A percentile compares a stretch with the other conserved stretches of the same genome.
phyloP scores from a whole-genome alignment of 140 eudicot species.

The Oenanthe javanica region DNA sequence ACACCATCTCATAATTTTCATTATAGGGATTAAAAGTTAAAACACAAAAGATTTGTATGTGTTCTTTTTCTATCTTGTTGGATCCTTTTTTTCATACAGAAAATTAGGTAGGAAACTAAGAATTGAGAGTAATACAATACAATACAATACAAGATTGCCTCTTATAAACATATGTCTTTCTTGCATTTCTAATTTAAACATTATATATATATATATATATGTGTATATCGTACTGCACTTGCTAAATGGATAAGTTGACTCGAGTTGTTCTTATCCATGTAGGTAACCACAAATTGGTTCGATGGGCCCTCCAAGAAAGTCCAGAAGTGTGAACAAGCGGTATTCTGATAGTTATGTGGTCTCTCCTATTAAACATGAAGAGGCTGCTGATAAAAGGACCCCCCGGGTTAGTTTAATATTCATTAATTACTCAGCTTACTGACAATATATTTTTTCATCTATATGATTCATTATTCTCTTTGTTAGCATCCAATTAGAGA shows the following conservation, averaged over 20 bases:
- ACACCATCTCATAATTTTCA: background rate
- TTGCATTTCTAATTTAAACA: background rate
- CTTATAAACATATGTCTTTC: background rate
- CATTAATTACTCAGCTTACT: background rate
- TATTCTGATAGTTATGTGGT: slow-evolving; percentile 43
- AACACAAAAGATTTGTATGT: too few relatives aligned
- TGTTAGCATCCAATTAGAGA: background rate
- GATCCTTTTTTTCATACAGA: background rate
- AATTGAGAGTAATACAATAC: background rate
- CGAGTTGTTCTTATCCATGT: slow-evolving; percentile 5
- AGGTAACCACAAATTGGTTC: slow-evolving; percentile 20
- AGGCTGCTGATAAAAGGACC: slow-evolving; percentile 39
- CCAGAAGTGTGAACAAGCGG: slow-evolving; percentile 71
- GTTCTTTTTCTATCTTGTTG: background rate
- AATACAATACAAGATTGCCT: background rate
- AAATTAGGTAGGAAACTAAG: too few relatives aligned
- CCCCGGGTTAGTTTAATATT: slow-evolving; percentile 37
- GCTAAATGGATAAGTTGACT: background rate
- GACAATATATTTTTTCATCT: background rate
- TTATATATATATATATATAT: background rate
- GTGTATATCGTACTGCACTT: background rate
- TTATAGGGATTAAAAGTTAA: background rate
- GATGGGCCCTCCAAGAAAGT: slow-evolving; percentile 87
- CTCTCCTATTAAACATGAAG: slow-evolving; percentile 63
- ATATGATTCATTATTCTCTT: background rate